Conservation (phyloP, 2,329 filamentous ascomycete species). For the Aspergillus phoenicis region DNA sequence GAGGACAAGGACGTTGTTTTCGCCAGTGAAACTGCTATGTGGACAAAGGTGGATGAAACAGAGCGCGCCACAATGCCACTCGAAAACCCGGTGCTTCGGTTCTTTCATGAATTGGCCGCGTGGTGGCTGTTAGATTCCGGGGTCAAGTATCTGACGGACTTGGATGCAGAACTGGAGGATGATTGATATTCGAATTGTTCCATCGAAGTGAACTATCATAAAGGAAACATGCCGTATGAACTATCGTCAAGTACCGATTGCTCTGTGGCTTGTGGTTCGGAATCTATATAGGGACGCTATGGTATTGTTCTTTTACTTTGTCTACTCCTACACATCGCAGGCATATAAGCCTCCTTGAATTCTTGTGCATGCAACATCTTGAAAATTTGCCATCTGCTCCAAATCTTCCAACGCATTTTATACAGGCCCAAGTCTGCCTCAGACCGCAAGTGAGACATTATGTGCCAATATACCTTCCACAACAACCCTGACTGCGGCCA, state of each 20-base stretch:
- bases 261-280: too few species aligned
- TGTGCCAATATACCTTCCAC: slow-evolving; percentile 29
- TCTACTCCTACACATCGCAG: too few species aligned
- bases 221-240: neutral
- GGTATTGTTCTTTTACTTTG: too few species aligned
- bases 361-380: too few species aligned
- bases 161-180: slow-evolving; percentile 16
- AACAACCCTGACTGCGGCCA: slow-evolving; percentile 32
- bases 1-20: slow-evolving; percentile 25
- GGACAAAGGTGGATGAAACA: slow-evolving; percentile 23
- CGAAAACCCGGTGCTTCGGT: slow-evolving; percentile 31
- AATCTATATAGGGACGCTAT: too few species aligned
- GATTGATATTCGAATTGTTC: neutral
- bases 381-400: too few species aligned
- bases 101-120: slow-evolving; percentile 37
- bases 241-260: neutral
- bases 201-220: neutral
- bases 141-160: slow-evolving; percentile 31
- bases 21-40: slow-evolving; percentile 36
- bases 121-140: slow-evolving; percentile 44
- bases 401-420: too few species aligned
- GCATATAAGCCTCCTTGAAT: too few species aligned
- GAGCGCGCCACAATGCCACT: slow-evolving; percentile 30
- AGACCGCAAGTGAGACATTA: neutral
- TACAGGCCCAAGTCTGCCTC: neutral